Percentiles rank a stretch among this genome's conserved stretches.
phyloP scores from a whole-genome alignment of 371 early-diverging fungal genomes.

The Basidiobolus meristosporus region DNA sequence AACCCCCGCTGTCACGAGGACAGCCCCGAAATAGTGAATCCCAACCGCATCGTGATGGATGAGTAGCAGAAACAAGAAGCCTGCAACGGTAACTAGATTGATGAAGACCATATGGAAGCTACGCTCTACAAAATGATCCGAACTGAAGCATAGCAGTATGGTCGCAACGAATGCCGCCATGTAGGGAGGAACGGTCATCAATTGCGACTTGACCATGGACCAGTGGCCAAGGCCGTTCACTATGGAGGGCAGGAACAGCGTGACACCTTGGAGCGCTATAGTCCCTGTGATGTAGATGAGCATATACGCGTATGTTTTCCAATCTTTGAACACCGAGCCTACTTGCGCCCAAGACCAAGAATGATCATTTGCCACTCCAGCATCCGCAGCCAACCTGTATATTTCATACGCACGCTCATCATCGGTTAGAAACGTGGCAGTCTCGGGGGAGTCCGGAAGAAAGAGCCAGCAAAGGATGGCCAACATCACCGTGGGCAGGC shows the following conservation, averaged over 20 bases:
- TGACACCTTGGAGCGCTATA: constrained; percentile 32
- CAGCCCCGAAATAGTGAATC: constrained; percentile 22
- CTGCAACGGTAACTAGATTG: not conserved
- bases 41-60: not conserved
- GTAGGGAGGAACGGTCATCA: not conserved
- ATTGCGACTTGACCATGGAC: not conserved
- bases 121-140: not conserved
- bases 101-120: not conserved
- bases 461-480: too few relatives aligned
- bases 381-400: not conserved
- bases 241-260: constrained; percentile 45
- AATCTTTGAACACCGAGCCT: constrained; percentile 20
- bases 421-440: not conserved
- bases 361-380: constrained; percentile 3
- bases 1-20: constrained; percentile 26
- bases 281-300: constrained; percentile 27
- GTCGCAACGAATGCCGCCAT: not conserved
- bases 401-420: constrained; percentile 1
- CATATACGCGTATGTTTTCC: constrained; percentile 20
- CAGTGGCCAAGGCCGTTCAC: too few relatives aligned
- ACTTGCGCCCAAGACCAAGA: constrained; percentile 26
- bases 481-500: constrained; percentile 2
- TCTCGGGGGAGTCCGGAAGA: constrained; percentile 1
- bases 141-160: not conserved
- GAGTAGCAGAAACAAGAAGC: not conserved